Evolutionary conservation across 31 red algal species (phyloP).

Genomic region (Odonthalia washingtoniensis): DNA sequence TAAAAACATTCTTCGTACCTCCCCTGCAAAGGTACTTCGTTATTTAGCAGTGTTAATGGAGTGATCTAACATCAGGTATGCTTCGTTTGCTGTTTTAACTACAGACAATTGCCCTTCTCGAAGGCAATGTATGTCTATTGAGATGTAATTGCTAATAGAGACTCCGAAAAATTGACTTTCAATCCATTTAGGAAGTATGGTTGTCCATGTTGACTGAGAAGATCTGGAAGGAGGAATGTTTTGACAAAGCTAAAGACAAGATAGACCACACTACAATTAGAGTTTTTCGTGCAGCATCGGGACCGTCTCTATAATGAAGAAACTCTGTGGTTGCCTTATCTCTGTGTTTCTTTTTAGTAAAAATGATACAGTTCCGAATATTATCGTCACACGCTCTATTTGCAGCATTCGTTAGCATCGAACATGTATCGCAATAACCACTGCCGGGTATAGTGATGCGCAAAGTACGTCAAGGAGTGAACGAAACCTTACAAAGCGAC

Average conservation of each 20-base stretch:
- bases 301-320: not conserved
- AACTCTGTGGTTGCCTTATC: slow-evolving; percentile 5
- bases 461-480: not conserved
- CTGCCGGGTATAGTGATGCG: too few species aligned
- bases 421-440: slow-evolving; percentile 37
- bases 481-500: not conserved
- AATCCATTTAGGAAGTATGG: slow-evolving; percentile 17
- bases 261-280: not conserved
- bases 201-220: slow-evolving; percentile 4
- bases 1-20: not conserved
- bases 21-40: not conserved
- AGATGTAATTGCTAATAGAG: not conserved
- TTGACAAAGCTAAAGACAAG: slow-evolving; percentile 6
- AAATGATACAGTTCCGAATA: not conserved
- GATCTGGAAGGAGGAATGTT: not conserved
- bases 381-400: not conserved
- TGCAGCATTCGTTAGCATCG: not conserved
- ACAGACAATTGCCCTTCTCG: not conserved
- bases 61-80: not conserved
- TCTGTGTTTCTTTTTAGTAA: not conserved
- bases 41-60: not conserved
- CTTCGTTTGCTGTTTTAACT: slow-evolving; percentile 14
- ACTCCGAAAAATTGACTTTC: slow-evolving; percentile 37
- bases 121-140: not conserved
- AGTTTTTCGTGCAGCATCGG: not conserved